Evolutionary conservation across 805 yeast genomes (phyloP).

Genomic region (Blastobotrys attinorum): DNA sequence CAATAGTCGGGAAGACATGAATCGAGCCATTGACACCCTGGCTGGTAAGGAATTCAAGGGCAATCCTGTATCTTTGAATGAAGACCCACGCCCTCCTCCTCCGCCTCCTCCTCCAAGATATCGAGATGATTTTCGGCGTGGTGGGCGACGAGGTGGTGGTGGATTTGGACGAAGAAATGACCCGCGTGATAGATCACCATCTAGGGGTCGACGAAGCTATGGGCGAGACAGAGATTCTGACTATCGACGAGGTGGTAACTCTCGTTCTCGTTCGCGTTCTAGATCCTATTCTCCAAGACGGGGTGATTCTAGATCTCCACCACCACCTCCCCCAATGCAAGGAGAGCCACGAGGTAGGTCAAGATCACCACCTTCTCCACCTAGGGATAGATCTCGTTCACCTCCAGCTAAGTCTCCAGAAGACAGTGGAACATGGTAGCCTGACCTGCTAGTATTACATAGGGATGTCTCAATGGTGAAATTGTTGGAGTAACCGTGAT

Average conservation of each 20-base stretch:
- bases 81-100: slow-evolving; percentile 43
- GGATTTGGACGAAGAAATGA: slow-evolving; percentile 44
- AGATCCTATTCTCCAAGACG: background rate
- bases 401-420: too few species aligned
- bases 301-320: background rate
- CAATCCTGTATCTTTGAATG: slow-evolving; percentile 57
- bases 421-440: background rate
- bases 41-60: slow-evolving; percentile 71
- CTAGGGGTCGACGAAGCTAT: slow-evolving; percentile 29
- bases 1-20: slow-evolving; percentile 57
- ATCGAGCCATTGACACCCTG: slow-evolving; percentile 58
- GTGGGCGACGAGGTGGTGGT: slow-evolving; percentile 32
- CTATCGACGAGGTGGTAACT: slow-evolving; percentile 30
- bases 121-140: slow-evolving; percentile 1
- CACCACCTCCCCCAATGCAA: slow-evolving; percentile 4
- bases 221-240: slow-evolving; percentile 39
- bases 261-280: slow-evolving; percentile 15
- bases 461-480: too few species aligned
- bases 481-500: too few species aligned
- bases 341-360: too few species aligned
- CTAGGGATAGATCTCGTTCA: too few species aligned
- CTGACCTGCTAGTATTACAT: too few species aligned
- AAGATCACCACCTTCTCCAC: too few species aligned
- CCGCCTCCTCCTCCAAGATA: slow-evolving; percentile 30
- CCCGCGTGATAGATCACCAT: slow-evolving; percentile 38